Evolutionary conservation across 2,329 filamentous ascomycete species (phyloP), one percentile per base, ranked within the genome.

Genomic region (Cercospora canescens): DNA sequence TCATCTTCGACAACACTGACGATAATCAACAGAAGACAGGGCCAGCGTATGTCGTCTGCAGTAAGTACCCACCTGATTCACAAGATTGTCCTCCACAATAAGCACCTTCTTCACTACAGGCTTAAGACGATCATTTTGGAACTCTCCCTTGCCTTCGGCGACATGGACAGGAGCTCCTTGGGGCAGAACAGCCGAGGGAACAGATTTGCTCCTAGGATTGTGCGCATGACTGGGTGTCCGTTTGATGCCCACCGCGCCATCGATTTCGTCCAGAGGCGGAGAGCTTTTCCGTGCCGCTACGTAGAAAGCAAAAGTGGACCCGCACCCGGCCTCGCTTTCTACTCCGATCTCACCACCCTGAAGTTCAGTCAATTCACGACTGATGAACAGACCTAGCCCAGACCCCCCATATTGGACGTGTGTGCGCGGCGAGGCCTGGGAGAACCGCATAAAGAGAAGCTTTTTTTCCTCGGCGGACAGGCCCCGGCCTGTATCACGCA

Each of bases 321-420:
- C 91, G 39, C 87, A 82, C 12, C 89, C 90, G 64, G 87, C 85
- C 67, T 86, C 81, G 0, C 89, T 91, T 1, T 85, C 83, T 2
- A 94, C 89, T 1, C 91, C 91, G 55, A 95, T 93, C 67, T 91
- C 88, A 4, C 92, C 92, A 21, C 91, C 91, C 75, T 94, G 91
- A 11, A 94, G 81, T 75, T 94, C 91, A 0, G 91, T 92, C n/a
- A 95, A 83, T 62, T 91, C 87, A 26, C 91, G 85, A 39, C 89
- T 91, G 69, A 94, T 94, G 76, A 93, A 94, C 0, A 94, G 81
- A 0, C 92, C 92, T 1, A 95, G 83, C 0, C 92, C 92, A 0
- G 89, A 91, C 0, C 92, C 92, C 24, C 91, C 92, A 70, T 94
- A 93, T 71, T 92, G 88, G 16, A 92, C 88, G 70, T 93, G 91